These are phyloP conservation scores for Spergularia azorica DNA, from an alignment of 179 eudicot genomes.

Conservation along the genomic window DNA sequence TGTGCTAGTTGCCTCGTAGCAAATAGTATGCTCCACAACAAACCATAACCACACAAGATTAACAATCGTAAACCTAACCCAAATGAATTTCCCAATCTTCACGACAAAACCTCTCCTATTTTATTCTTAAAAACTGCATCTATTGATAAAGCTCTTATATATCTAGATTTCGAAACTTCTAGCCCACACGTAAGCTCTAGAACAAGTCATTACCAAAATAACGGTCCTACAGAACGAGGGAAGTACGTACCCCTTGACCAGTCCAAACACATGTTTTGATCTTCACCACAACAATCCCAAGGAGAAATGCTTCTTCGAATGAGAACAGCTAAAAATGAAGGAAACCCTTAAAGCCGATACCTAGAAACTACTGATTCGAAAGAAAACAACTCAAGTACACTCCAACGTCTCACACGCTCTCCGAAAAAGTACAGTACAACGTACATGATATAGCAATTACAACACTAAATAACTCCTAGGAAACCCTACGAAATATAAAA, in stretches of 20 bases:
- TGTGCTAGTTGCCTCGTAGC: too few relatives aligned
- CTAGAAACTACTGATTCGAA: background rate
- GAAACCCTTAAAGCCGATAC: background rate
- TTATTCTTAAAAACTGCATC: too few relatives aligned
- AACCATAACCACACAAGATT: too few relatives aligned
- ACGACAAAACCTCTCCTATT: too few relatives aligned
- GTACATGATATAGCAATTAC: background rate
- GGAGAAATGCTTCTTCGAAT: background rate
- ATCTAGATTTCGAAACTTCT: background rate
- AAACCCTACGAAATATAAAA: too few relatives aligned
- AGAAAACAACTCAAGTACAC: background rate
- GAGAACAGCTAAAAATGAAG: background rate
- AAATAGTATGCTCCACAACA: too few relatives aligned
- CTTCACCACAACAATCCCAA: background rate
- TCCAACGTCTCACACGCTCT: background rate
- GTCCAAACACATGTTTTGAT: background rate
- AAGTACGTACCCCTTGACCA: background rate
- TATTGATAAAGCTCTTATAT: too few relatives aligned
- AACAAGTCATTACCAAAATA: background rate
- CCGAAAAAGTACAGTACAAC: background rate
- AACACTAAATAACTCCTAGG: too few relatives aligned
- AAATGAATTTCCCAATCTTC: too few relatives aligned
- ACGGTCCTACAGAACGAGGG: background rate
- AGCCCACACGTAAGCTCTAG: background rate
- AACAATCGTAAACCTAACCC: too few relatives aligned